Percentiles rank a stretch among this genome's conserved stretches.
phyloP scores from a whole-genome alignment of 2,329 filamentous ascomycete genomes.

The Colletotrichum sp. region DNA sequence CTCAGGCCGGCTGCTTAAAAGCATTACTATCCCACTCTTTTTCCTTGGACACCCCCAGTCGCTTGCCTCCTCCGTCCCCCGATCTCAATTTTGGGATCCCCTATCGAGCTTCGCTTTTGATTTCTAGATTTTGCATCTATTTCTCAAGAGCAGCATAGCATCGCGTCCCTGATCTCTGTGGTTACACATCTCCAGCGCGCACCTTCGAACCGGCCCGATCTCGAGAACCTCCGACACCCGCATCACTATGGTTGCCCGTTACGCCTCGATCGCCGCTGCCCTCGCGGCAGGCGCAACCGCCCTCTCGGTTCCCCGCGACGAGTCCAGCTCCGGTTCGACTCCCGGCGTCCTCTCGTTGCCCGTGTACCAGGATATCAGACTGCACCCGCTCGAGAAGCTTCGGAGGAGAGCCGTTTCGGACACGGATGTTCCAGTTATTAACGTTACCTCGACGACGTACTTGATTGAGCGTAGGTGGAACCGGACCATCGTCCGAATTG shows the following conservation, averaged over 20 bases:
- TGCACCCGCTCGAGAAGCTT: slow-evolving; percentile 14
- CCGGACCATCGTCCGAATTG: no score
- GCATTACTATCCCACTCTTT: slow-evolving; percentile 16
- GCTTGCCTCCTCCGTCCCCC: neutral
- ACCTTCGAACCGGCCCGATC: neutral
- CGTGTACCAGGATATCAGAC: slow-evolving; percentile 21
- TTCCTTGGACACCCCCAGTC: neutral
- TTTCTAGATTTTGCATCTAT: neutral
- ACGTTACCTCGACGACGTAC: slow-evolving; percentile 23
- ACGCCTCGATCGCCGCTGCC: neutral
- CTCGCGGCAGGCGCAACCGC: slow-evolving; percentile 8
- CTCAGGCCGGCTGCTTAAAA: neutral
- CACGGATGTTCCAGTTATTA: slow-evolving; percentile 17
- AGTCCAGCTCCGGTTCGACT: neutral
- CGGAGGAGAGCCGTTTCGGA: slow-evolving; percentile 14
- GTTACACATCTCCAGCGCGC: neutral
- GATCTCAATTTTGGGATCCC: neutral
- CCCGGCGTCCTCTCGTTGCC: slow-evolving; percentile 20
- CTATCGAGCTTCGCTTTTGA: neutral
- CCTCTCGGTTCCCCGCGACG: neutral
- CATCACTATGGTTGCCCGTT: neutral
- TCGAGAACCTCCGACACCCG: neutral
- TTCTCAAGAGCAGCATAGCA: neutral
- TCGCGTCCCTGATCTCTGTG: neutral
- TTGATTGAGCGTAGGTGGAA: slow-evolving; percentile 20